Base-by-base conservation (phyloP, 495 filamentous ascomycete genomes). In the Penicillium daleae region DNA sequence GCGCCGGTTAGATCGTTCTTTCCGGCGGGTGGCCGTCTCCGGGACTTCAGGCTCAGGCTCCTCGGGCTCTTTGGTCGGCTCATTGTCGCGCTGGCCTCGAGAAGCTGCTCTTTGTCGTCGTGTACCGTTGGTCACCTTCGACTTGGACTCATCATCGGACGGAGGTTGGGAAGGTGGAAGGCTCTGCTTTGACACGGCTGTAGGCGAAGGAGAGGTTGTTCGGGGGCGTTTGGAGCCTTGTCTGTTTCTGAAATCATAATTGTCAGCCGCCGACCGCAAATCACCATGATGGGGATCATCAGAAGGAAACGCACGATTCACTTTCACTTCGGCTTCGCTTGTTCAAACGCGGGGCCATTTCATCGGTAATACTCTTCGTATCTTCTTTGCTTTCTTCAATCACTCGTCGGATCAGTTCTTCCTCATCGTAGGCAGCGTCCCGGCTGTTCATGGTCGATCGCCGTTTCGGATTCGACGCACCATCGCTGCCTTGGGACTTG, bases 401-500 rank as follows among this genome's bases (percentile, higher is more conserved):
- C 19, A 93, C 96, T 66, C 89, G 84, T 60, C 92, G 86, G 32
- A 99, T 73, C 60, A 91, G 87, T 74, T 97, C 95, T 64, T 96
- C 93, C 76, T 97, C 93, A 65, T 98, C 93, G 70, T 97, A 97
- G 6, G 91, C 93, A 53, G 95, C 93, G 71, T 93, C 92, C 56
- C 94, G 86, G 73, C 96, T 98, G 70, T 98, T 97, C 92, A 98
- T 97, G 9, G 95, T 99, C 29, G 94, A 96, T 17, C 95, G 87
- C 57, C 95, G 87, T 71, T 97, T 97, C 31, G 80, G 74, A 55
- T 78, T 80, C 53, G 74, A 77, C 33, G 74, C 77, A 37, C 75
- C 66, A 21, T 82, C 81, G 64, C 78, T 82, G 22, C 74, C 71
- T 24, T 80, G 77, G 52, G 78, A 78, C 57, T 80, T 81, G 52